Base-by-base conservation (phyloP, 257 asterid species). In the Solanum okadae region DNA sequence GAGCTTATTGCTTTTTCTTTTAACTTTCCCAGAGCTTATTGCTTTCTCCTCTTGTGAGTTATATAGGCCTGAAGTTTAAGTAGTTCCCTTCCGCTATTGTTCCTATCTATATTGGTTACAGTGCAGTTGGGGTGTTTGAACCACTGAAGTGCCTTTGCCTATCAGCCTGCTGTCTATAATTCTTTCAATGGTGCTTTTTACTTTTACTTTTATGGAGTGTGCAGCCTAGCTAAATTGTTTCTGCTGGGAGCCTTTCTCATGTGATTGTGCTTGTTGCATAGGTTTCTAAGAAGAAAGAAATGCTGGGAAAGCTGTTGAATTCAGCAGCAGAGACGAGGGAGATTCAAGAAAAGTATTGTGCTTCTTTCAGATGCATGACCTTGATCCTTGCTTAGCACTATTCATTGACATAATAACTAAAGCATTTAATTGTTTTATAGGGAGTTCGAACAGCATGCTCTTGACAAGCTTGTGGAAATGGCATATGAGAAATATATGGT, bases 401-500 rank as follows among this genome's bases (percentile, higher is more conserved):
- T 79, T 46, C 65, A 79, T 79, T 79, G 67, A 46, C 25, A 16
- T 79, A 79, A 27, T 46, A 79, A 79, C 85, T 68, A 77, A 65
- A 88, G 71, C 90, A 84, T 77, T 90, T 88, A 82, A 79, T 79
- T 79, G 72, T 90, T 35, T 88, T 91, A 42, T 90, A 96, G 99
- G 95, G 95, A 93, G 86, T 95, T 95, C 82, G 98, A 95, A 93
- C 93, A 78, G 90, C 90, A 61, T 35, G 98, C 98, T 75, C 94
- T 96, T 90, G 94, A 94, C 91, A 95, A 94, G 91, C 97, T 96
- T 67, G 93, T 93, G 86, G 95, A 63, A 86, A 95, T 95, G 95
- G 97, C 96, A 87, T 96, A 95, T 75, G 94, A 93, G 90, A 95
- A 95, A 88, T 95, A 95, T 92, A 94, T 96, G 99, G 99, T 96